These are phyloP conservation scores for Platanus orientalis DNA, from an alignment of 164 flowering plant species.

Conservation along the genomic window DNA sequence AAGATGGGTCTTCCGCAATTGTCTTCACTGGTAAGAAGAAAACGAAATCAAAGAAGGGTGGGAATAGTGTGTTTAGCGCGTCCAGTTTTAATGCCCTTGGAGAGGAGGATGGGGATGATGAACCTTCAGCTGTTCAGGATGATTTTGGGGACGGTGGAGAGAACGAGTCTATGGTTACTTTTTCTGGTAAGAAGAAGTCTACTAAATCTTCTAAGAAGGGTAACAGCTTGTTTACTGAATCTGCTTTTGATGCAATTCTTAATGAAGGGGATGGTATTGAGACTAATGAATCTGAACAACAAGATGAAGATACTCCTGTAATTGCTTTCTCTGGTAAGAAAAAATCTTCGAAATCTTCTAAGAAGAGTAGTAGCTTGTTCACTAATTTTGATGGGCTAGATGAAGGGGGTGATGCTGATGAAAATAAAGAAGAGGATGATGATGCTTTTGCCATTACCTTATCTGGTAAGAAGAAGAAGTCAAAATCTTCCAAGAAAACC, in stretches of 20 bases:
- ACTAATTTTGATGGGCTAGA: conserved; percentile 23
- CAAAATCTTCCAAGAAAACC: conserved; percentile 30
- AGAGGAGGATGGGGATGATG: conserved; percentile 27
- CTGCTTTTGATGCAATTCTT: conserved; percentile 20
- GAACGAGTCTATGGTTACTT: conserved; percentile 7
- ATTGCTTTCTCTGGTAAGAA: conserved; percentile 10
- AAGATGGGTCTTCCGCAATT: conserved; percentile 23
- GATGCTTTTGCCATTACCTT: conserved; percentile 32
- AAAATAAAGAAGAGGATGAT: conserved; percentile 26
- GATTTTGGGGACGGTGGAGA: background rate
- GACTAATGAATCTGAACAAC: background rate
- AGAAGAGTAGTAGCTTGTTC: conserved; percentile 11
- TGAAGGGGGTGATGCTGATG: conserved; percentile 19
- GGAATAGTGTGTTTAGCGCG: conserved; percentile 21
- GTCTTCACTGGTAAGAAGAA: conserved; percentile 51
- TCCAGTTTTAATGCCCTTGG: conserved; percentile 23
- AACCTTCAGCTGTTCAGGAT: background rate
- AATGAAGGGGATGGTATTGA: conserved; percentile 7
- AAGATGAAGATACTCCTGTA: background rate
- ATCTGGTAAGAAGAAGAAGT: conserved; percentile 43
- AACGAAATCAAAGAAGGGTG: conserved; percentile 40
- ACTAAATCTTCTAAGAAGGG: conserved; percentile 14
- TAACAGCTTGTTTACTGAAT: conserved; percentile 15
- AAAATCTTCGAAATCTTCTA: conserved; percentile 8
- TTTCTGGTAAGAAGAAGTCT: conserved; percentile 25